Evolutionary conservation across 1,284 basidiomycete genomes (phyloP).

Genomic region (Boletellus deceptivus): DNA sequence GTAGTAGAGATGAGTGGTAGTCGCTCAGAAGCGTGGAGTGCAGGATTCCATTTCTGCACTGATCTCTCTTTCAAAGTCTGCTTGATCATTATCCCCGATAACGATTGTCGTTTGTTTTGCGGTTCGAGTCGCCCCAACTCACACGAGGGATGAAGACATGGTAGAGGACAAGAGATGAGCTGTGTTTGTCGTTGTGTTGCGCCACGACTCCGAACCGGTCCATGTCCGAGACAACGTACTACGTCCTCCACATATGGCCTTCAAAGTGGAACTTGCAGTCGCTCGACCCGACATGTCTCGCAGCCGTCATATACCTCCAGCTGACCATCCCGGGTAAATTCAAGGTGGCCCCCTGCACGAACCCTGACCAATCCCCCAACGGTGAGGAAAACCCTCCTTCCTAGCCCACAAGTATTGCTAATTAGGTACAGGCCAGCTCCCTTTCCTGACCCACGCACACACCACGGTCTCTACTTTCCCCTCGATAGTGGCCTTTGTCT

Average conservation of each 20-base stretch:
- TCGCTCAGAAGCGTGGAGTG: no score
- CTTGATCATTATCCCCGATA: no score
- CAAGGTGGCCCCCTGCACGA: conserved; percentile 55
- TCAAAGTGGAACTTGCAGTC: conserved; percentile 61
- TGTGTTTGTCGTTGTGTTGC: conserved; percentile 19
- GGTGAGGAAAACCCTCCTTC: conserved; percentile 48
- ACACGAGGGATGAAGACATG: not conserved
- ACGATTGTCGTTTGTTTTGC: no score
- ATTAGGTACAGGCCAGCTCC: conserved; percentile 58
- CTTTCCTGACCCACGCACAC: conserved; percentile 61
- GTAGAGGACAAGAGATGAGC: not conserved
- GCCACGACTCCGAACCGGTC: not conserved
- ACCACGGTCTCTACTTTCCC: conserved; percentile 50
- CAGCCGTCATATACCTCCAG: conserved; percentile 65
- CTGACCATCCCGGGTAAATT: conserved; percentile 63
- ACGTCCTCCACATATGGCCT: conserved; percentile 65
- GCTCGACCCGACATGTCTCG: conserved; percentile 62
- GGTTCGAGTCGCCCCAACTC: no score
- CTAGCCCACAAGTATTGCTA: conserved; percentile 5
- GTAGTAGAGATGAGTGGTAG: conserved; percentile 29
- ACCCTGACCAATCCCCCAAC: conserved; percentile 73
- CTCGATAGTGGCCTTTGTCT: conserved; percentile 63
- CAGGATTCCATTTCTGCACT: no score
- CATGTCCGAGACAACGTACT: conserved; percentile 27
- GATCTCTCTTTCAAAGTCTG: no score